Base-by-base conservation (phyloP, 805 yeast species). In the Pichia membranifaciens region DNA sequence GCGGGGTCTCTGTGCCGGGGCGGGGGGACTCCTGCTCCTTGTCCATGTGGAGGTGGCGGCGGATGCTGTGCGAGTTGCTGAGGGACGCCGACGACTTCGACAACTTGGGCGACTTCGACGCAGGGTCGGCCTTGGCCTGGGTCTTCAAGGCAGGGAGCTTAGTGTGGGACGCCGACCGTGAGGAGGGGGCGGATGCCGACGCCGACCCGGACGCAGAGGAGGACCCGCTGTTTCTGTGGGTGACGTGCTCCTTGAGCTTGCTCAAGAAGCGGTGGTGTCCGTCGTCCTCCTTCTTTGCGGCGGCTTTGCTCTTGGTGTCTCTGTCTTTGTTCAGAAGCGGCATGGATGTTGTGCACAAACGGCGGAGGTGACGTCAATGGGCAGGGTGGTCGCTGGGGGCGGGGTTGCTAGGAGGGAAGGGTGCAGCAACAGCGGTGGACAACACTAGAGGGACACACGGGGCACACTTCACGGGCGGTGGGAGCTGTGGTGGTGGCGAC, bases 231-330 rank as follows among this genome's bases (percentile, higher is more conserved):
- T 17, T 7, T 9, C 40, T 43, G 17, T 38, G 44, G 18, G 38
- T 33, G 10, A 47, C 50, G 34, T 38, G 43, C 10, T 43, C 44
- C 12, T 43, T 48, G 3, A 47, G 15, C 34, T 42, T 47, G 20
- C 23, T 34, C 4, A 48, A 34, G 29, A 43, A 43, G 3, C n/a
- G 36, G 15, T 43, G 42, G 17, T 35, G 45, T 4, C 36, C 23
- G 2, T 47, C 46, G 2, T 42, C 46, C n/a, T 29, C 33, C 6
- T 38, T 34, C 2, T 43, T 32, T n/a, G n/a, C n/a, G n/a, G n/a
- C n/a, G n/a, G 34, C 28, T 10, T 28, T 28, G n/a, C 23, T 31
- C 16, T 36, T 45, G 13, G 8, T 39, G 17, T 41, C 44, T 31
- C 36, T 45, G 21, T 41, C 28, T 6, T 32, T 16, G 13, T 42